Evolutionary conservation across 352 stramenopile genomes (phyloP).

Genomic region (Pythium apleroticum): DNA sequence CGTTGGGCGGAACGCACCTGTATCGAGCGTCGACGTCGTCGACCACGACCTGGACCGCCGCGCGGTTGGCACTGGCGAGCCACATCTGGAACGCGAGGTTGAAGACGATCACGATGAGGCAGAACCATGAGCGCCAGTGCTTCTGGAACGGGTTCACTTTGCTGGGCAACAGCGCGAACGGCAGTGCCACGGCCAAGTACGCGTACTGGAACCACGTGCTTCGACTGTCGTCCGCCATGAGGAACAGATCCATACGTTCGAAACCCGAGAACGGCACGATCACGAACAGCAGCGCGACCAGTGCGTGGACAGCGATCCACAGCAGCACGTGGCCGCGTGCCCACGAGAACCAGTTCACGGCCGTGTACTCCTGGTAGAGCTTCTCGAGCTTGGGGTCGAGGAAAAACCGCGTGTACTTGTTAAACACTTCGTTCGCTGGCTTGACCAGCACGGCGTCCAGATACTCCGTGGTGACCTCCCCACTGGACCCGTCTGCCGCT

Average conservation of each 20-base stretch:
- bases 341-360: conserved; percentile 76
- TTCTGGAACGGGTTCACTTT: conserved; percentile 72
- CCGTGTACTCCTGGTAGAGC: conserved; percentile 86
- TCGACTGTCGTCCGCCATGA: conserved; percentile 44
- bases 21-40: conserved; percentile 37
- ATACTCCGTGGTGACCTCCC: conserved; percentile 67
- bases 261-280: conserved; percentile 61
- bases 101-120: conserved; percentile 74
- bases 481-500: not conserved
- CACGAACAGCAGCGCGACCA: conserved; percentile 68
- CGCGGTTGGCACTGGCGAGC: conserved; percentile 57
- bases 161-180: conserved; percentile 70
- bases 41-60: conserved; percentile 49
- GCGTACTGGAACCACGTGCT: conserved; percentile 63
- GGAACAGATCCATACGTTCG: conserved; percentile 66
- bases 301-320: conserved; percentile 69
- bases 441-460: conserved; percentile 75
- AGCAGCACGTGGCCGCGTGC: conserved; percentile 72
- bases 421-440: conserved; percentile 72
- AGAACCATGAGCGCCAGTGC: conserved; percentile 73
- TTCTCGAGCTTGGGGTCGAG: conserved; percentile 69
- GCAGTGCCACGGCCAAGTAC: conserved; percentile 69
- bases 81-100: conserved; percentile 78
- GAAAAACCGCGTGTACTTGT: conserved; percentile 80
- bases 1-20: conserved; percentile 39